Evolutionary conservation across 768 basidiomycete genomes (phyloP), one percentile per base, ranked within the genome.

Genomic region (Naganishia friedmannii): DNA sequence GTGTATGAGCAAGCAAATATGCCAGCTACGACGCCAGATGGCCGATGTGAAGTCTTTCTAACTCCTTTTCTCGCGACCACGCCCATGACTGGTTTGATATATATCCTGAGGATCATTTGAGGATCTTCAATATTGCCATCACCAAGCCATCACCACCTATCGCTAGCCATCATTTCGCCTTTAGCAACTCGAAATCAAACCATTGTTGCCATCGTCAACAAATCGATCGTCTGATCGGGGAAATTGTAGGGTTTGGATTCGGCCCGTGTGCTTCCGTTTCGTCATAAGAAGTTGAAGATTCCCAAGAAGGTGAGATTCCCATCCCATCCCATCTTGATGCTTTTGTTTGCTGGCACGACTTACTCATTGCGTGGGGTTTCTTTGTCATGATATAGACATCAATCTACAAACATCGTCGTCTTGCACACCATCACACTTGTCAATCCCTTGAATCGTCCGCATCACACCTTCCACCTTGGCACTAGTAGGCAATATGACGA

Each of bases 41-140:
- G 60, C 60, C 60, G 60, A 63, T 45, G 17, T 42, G 26, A 58
- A 42, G 39, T 63, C 60, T 42, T 63, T 63, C 37, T 45, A 63
- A 42, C 60, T 45, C 60, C 60, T 63, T 63, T 63, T 63, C 60
- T 51, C 3, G n/a, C 23, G 23, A n/a, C 48, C 48, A 51, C 48
- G 19, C 23, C 48, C 48, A 51, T 26, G 48, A 21, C 48, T 51
- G 19, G 48, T n/a, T 51, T 51, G 39, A 45, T 63, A 63, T 63
- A 63, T 63, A 63, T 63, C 60, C 31, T 63, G n/a, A 10, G 8
- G 21, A 63, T 29, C 48, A 12, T 45, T 23, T 17, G 54, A 55
- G 23, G 28, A 55, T 55, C 29, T 2, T 55, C 54, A 5, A 31
- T 32, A 31, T 34, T 8, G 21, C 54, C 32, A 29, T 55, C 28